phyloP scores from a whole-genome alignment of 2,329 filamentous ascomycete species.

The Aspergillus niger region DNA sequence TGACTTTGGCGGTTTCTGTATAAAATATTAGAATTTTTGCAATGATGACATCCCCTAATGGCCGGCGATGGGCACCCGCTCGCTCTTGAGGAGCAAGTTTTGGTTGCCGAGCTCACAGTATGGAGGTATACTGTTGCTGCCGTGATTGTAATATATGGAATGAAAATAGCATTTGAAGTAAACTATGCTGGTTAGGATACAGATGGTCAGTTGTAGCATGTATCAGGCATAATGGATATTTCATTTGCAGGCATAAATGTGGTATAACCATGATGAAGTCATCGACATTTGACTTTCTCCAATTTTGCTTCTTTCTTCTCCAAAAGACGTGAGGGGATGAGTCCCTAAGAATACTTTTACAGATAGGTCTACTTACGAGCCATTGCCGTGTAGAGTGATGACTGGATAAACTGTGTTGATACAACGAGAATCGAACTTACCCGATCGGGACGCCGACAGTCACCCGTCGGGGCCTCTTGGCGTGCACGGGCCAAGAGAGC shows the following conservation, averaged over 20 bases:
- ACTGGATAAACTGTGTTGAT: neutral
- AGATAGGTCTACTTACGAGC: neutral
- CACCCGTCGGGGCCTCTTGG: neutral
- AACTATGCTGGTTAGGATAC: neutral
- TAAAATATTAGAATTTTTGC: constrained; percentile 22
- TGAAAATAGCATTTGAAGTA: neutral
- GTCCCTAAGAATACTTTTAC: no score
- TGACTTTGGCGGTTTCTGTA: constrained; percentile 18
- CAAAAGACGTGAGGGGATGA: no score
- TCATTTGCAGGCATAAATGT: no score
- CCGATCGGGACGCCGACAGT: neutral
- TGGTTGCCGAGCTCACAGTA: neutral
- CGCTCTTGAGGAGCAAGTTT: neutral
- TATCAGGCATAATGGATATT: no score
- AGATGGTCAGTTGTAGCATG: neutral
- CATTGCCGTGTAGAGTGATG: neutral
- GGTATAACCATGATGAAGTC: no score
- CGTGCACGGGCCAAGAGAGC: constrained; percentile 14
- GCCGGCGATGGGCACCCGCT: neutral
- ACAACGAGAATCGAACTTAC: neutral
- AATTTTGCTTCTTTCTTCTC: no score
- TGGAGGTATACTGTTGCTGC: neutral
- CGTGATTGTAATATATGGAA: neutral
- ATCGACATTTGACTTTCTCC: no score
- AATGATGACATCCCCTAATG: constrained; percentile 23